These are phyloP conservation scores for Lotmaria passim DNA, from an alignment of 208 protist species.

Conservation along the genomic window DNA sequence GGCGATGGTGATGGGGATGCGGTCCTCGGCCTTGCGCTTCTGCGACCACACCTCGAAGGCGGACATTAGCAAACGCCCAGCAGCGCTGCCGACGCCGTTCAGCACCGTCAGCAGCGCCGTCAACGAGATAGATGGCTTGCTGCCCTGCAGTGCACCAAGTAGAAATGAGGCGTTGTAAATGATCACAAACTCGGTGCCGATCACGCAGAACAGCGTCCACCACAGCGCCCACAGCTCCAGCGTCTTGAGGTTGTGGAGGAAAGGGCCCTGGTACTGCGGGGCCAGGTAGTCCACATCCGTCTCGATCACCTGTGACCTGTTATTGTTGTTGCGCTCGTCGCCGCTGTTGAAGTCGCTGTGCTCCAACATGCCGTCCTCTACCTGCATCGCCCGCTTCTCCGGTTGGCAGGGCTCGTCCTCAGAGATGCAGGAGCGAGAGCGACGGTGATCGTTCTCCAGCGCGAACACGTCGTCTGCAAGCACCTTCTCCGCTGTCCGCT, in stretches of 20 bases:
- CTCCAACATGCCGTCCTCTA: neutral
- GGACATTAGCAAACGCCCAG: constrained; percentile 51
- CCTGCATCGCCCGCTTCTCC: neutral
- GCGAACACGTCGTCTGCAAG: neutral
- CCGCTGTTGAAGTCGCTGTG: neutral
- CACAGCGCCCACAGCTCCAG: constrained; percentile 48
- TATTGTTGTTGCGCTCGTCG: neutral
- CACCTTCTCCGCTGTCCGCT: neutral
- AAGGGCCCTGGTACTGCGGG: constrained; percentile 61
- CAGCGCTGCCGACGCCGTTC: constrained; percentile 57
- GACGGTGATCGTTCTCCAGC: neutral
- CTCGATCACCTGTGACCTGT: constrained; percentile 1
- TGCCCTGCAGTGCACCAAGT: constrained; percentile 39
- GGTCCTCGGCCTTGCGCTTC: constrained; percentile 44
- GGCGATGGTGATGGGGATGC: constrained; percentile 55
- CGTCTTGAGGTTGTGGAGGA: constrained; percentile 43
- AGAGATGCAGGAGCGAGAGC: neutral
- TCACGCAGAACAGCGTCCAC: constrained; percentile 46
- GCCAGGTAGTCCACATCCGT: constrained; percentile 66
- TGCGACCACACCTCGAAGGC: constrained; percentile 57
- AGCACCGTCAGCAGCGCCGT: constrained; percentile 53
- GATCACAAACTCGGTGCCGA: constrained; percentile 54
- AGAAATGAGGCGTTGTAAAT: constrained; percentile 62
- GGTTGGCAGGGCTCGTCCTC: constrained; percentile 12
- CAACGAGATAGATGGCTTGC: constrained; percentile 23